These are phyloP conservation scores for Annulohypoxylon maeteangense DNA, from an alignment of 495 filamentous ascomycete species.

Conservation along the genomic window DNA sequence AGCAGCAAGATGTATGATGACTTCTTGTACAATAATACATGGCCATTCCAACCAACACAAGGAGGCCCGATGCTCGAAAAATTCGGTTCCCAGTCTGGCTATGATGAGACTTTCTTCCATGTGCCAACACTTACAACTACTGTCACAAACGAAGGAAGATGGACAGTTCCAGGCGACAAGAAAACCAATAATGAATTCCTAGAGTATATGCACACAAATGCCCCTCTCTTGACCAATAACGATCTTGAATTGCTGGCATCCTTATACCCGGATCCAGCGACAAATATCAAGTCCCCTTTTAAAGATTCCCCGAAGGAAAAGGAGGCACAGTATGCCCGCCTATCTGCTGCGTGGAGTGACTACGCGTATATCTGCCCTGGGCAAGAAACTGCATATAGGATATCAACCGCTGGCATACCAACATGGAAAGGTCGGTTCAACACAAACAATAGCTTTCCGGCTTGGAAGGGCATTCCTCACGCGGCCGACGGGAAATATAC, in stretches of 20 bases:
- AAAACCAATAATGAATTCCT: conserved; percentile 61
- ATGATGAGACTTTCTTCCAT: conserved; percentile 59
- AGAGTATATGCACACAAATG: conserved; percentile 64
- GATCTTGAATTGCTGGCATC: conserved; percentile 62
- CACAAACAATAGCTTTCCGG: conserved; percentile 59
- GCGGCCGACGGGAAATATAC: conserved; percentile 56
- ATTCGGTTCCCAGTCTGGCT: conserved; percentile 62
- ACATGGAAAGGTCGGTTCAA: conserved; percentile 53
- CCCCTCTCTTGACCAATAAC: conserved; percentile 57
- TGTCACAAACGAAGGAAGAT: conserved; percentile 70
- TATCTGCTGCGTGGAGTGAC: conserved; percentile 71
- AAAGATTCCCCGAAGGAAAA: conserved; percentile 54
- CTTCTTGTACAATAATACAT: conserved; percentile 63
- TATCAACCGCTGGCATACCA: conserved; percentile 49
- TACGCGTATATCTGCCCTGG: conserved; percentile 73
- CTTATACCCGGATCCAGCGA: conserved; percentile 67
- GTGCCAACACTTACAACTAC: conserved; percentile 72
- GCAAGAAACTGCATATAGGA: conserved; percentile 67
- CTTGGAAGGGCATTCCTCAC: conserved; percentile 62
- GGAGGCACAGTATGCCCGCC: conserved; percentile 64
- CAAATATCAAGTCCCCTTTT: conserved; percentile 35
- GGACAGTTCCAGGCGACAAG: conserved; percentile 62
- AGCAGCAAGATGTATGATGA: conserved; percentile 65
- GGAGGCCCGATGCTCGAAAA: conserved; percentile 61
- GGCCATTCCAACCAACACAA: conserved; percentile 74